Evolutionary conservation across 768 basidiomycete genomes (phyloP), one percentile per base, ranked within the genome.

Genomic region (Termitomyces sp.): DNA sequence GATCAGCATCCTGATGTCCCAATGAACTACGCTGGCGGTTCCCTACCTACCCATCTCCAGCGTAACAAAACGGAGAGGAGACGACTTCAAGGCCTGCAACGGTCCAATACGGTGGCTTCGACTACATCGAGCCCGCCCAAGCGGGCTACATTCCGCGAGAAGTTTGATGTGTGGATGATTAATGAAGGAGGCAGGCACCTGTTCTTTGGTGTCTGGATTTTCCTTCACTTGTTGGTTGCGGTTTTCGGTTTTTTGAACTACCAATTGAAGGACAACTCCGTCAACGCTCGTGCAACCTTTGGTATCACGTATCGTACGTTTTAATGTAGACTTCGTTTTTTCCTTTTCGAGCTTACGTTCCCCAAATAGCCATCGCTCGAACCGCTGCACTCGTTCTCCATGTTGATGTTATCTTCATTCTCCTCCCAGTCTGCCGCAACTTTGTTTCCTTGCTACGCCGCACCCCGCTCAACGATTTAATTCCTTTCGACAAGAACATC

Each of bases 401-500:
- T 65, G 81, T 96, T 66, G 92, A 97, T 73, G 87, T 93, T 59
- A 85, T 92, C 62, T 92, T 96, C 78, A 95, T 98, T 72, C 85
- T 98, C 50, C 83, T 98, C 32, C 96, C 95, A 27, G 84, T 98
- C 69, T 98, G 95, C 81, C 86, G 95, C 60, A 95, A 93, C 76
- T 93, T 97, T 75, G 84, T 97, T 72, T 95, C 94, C 24, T 64
- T 95, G 46, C 80, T 96, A 48, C 89, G 96, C 27, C 85, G 87
- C 53, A 93, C 93, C 1, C 85, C 94, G 2, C 77, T 98, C 58
- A 92, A 91, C 75, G 80, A 84, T 62, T 72, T 93, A 74, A 91
- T 96, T 61, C 93, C 93, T 22, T 96, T 98, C 69, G 95, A 96
- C 79, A 90, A 94, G 78, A 93, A 89, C 69, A 85, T 97, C 71